phyloP scores from a whole-genome alignment of 805 yeast genomes.

The Teunomyces barrocoloradensis region DNA sequence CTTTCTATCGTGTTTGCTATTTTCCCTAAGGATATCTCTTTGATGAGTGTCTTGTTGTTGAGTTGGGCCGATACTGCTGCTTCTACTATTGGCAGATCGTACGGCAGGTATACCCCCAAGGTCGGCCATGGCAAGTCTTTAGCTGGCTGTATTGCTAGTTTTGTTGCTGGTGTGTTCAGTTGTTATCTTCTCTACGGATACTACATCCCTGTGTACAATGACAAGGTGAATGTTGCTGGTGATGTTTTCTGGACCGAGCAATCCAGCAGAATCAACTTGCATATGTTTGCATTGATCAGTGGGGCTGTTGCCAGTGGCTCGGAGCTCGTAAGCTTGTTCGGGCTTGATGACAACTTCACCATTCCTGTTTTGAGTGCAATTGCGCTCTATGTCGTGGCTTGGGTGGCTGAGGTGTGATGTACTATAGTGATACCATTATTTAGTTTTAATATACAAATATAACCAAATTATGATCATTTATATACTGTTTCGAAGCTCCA shows the following conservation, averaged over 20 bases:
- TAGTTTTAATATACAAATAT: background rate
- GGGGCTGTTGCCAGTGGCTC: conserved; percentile 85
- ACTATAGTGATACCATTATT: background rate
- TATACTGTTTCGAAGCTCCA: conserved; percentile 11
- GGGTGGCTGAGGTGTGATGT: conserved; percentile 8
- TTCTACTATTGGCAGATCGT: conserved; percentile 85
- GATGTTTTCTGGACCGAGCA: conserved; percentile 66
- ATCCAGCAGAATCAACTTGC: conserved; percentile 54
- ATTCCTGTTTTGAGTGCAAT: conserved; percentile 84
- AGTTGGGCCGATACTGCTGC: conserved; percentile 99
- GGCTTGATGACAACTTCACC: conserved; percentile 89
- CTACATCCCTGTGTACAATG: conserved; percentile 61
- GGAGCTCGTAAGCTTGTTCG: conserved; percentile 76
- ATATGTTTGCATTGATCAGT: conserved; percentile 53
- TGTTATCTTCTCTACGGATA: conserved; percentile 69
- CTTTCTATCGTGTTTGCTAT: conserved; percentile 63
- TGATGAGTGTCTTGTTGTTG: conserved; percentile 72
- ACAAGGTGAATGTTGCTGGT: conserved; percentile 48
- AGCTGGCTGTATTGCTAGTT: conserved; percentile 91
- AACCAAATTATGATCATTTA: background rate
- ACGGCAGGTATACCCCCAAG: conserved; percentile 80
- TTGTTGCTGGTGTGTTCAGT: conserved; percentile 64
- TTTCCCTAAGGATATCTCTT: conserved; percentile 76
- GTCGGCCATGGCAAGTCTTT: conserved; percentile 72
- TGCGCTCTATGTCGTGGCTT: conserved; percentile 53